These are phyloP conservation scores for Penicillium sp. DNA, from an alignment of 2,329 filamentous ascomycete species.

Conservation along the genomic window DNA sequence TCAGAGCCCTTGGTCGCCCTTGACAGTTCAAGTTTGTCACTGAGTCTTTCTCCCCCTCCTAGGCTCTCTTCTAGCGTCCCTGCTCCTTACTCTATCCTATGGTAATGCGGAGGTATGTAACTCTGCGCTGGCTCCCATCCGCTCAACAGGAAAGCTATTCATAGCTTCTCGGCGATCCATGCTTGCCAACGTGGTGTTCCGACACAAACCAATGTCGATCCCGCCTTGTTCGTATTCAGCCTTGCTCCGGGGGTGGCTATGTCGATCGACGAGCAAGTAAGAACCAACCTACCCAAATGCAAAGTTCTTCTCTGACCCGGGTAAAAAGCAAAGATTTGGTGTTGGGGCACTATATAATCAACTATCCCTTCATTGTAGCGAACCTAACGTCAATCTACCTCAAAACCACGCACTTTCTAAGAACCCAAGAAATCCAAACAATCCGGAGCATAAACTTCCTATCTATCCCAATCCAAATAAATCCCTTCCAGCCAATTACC, in stretches of 20 bases:
- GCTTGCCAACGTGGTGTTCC: too few relatives aligned
- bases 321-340: neutral
- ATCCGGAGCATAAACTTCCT: neutral
- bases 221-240: neutral
- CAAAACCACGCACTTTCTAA: neutral
- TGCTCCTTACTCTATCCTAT: too few relatives aligned
- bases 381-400: neutral
- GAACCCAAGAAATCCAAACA: neutral
- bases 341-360: neutral
- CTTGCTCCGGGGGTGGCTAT: neutral
- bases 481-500: neutral
- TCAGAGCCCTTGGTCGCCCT: too few relatives aligned
- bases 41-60: too few relatives aligned
- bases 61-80: too few relatives aligned
- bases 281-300: neutral
- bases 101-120: too few relatives aligned
- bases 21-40: too few relatives aligned
- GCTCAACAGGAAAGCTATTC: too few relatives aligned
- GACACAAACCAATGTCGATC: too few relatives aligned
- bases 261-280: neutral
- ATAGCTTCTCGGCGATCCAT: too few relatives aligned
- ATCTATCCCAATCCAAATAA: neutral
- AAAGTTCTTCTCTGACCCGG: neutral
- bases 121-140: too few relatives aligned
- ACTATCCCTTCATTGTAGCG: neutral